Evolutionary conservation across 2,329 filamentous ascomycete genomes (phyloP).

Genomic region (Ophiostoma perfectum): DNA sequence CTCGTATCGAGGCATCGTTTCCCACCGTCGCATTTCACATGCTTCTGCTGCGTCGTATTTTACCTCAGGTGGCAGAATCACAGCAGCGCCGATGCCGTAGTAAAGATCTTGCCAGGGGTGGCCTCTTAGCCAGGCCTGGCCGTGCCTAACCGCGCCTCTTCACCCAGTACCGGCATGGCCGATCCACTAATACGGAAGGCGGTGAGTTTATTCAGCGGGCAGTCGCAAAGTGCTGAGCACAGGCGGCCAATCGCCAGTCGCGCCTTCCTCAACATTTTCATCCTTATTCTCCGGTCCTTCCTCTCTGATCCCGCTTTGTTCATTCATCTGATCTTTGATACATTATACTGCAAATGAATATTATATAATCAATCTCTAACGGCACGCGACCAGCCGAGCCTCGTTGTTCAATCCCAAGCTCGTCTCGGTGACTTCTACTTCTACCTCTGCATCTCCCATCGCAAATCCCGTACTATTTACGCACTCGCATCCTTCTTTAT

Average conservation of each 20-base stretch:
- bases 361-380: neutral
- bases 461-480: constrained; percentile 1
- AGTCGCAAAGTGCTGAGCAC: neutral
- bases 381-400: neutral
- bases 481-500: neutral
- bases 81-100: too few relatives aligned
- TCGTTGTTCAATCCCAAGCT: neutral
- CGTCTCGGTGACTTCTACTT: neutral
- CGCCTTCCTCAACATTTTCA: constrained; percentile 16
- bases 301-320: neutral
- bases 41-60: too few relatives aligned
- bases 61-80: too few relatives aligned
- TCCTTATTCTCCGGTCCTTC: neutral
- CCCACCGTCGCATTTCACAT: too few relatives aligned
- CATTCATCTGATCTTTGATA: neutral
- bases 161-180: neutral
- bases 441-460: too few relatives aligned
- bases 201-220: neutral
- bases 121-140: neutral
- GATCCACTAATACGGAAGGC: constrained; percentile 1
- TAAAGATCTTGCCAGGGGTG: neutral
- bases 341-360: neutral
- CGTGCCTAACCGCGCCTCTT: too few relatives aligned
- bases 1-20: too few relatives aligned
- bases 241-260: neutral